Evolutionary conservation across 2,329 filamentous ascomycete genomes (phyloP).

Genomic region (Fusarium sp.): DNA sequence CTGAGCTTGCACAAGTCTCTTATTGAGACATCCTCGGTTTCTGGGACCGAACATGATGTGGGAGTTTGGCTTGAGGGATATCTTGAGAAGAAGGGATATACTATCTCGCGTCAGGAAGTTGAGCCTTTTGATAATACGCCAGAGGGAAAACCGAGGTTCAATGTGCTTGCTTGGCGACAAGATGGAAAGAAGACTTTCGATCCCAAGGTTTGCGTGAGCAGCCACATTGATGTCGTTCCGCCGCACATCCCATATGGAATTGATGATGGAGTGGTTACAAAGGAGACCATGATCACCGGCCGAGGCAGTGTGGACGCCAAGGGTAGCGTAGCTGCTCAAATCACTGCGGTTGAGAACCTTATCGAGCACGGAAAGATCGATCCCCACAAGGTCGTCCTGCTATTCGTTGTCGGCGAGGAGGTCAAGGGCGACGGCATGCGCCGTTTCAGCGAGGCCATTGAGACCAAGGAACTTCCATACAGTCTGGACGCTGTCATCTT

Average conservation of each 20-base stretch:
- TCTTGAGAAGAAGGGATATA: slow-evolving; percentile 60
- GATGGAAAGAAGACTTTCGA: slow-evolving; percentile 49
- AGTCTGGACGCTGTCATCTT: slow-evolving; percentile 77
- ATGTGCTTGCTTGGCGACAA: slow-evolving; percentile 75
- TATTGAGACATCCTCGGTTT: slow-evolving; percentile 77
- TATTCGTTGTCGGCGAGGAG: slow-evolving; percentile 86
- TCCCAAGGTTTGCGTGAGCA: slow-evolving; percentile 72
- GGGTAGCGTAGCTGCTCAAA: slow-evolving; percentile 75
- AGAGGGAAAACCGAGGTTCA: slow-evolving; percentile 59
- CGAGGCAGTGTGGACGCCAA: slow-evolving; percentile 80
- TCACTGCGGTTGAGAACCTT: slow-evolving; percentile 70
- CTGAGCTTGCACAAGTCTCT: slow-evolving; percentile 78
- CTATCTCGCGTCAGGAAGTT: slow-evolving; percentile 53
- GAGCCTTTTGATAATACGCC: slow-evolving; percentile 44
- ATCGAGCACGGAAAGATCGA: slow-evolving; percentile 51
- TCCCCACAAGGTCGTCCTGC: slow-evolving; percentile 62
- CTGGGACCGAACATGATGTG: slow-evolving; percentile 71
- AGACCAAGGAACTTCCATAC: slow-evolving; percentile 45
- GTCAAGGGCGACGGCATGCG: slow-evolving; percentile 81
- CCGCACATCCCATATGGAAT: slow-evolving; percentile 75
- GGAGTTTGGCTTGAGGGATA: slow-evolving; percentile 74
- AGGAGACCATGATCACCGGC: slow-evolving; percentile 68
- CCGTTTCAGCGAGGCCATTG: slow-evolving; percentile 53
- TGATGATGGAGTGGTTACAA: slow-evolving; percentile 53
- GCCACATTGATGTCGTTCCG: slow-evolving; percentile 83